These are phyloP conservation scores for Pseudotsuga menziesii DNA, from an alignment of 75 land plant species.

Conservation along the genomic window DNA sequence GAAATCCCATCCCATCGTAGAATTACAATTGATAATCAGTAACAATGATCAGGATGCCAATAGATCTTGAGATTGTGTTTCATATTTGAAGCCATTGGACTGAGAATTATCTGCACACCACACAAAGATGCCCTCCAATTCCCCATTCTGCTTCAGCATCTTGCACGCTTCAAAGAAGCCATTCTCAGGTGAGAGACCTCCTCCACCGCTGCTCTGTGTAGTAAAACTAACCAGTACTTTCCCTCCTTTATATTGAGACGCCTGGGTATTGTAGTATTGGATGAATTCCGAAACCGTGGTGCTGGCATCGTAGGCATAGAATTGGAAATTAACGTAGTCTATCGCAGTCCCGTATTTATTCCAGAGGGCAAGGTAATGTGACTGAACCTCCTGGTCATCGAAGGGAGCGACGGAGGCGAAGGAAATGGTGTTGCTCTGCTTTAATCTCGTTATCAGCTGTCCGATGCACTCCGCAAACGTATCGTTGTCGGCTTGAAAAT, in stretches of 20 bases:
- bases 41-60: neutral
- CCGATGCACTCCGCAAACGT: conserved; percentile 24
- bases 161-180: conserved; percentile 45
- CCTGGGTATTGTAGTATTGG: conserved; percentile 20
- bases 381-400: neutral
- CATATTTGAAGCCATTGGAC: conserved; percentile 15
- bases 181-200: conserved; percentile 17
- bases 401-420: conserved; percentile 34
- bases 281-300: conserved; percentile 32
- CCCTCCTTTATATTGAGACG: conserved; percentile 25
- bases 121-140: conserved; percentile 40
- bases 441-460: conserved; percentile 13
- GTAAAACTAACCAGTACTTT: conserved; percentile 33
- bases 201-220: conserved; percentile 26
- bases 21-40: too few species aligned
- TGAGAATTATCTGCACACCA: conserved; percentile 37
- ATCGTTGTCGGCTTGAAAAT: neutral
- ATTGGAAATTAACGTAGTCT: conserved; percentile 22
- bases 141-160: conserved; percentile 9
- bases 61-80: conserved; percentile 20
- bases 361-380: conserved; percentile 4
- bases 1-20: too few species aligned
- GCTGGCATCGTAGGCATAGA: conserved; percentile 36
- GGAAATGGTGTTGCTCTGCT: conserved; percentile 4
- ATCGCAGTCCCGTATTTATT: conserved; percentile 1